Percentiles rank a stretch among this genome's conserved stretches.
Conservation (phyloP, 805 yeast species). For the Lachancea nothofagi region DNA sequence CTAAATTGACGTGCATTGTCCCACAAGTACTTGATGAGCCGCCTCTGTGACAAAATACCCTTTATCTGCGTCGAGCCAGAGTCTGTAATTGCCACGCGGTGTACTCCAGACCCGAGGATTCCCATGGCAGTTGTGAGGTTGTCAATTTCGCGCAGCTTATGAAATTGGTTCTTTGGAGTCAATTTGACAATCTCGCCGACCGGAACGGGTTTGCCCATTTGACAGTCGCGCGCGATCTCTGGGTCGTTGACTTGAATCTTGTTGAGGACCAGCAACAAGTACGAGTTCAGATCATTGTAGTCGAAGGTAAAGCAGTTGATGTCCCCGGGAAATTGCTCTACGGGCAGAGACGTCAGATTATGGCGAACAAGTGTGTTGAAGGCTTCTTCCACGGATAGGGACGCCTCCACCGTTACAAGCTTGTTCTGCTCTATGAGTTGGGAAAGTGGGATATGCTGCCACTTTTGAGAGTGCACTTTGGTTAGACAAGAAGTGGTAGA, state of each 20-base stretch:
- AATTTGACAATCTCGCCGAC: slow-evolving; percentile 81
- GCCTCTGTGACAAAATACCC: slow-evolving; percentile 87
- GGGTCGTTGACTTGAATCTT: slow-evolving; percentile 42
- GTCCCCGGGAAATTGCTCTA: slow-evolving; percentile 49
- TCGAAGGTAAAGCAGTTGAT: slow-evolving; percentile 81
- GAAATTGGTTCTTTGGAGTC: slow-evolving; percentile 84
- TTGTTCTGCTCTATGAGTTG: slow-evolving; percentile 77
- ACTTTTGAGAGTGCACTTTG: slow-evolving; percentile 37
- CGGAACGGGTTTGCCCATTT: slow-evolving; percentile 84
- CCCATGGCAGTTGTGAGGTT: slow-evolving; percentile 72
- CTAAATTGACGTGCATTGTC: slow-evolving; percentile 87
- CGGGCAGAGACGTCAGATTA: slow-evolving; percentile 83
- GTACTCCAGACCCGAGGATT: slow-evolving; percentile 91
- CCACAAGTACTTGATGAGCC: slow-evolving; percentile 82
- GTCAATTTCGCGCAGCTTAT: slow-evolving; percentile 66
- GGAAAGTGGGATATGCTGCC: slow-evolving; percentile 66
- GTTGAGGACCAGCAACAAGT: slow-evolving; percentile 76
- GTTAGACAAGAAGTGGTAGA: slow-evolving; percentile 9
- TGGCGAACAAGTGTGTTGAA: slow-evolving; percentile 69
- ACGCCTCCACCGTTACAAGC: slow-evolving; percentile 61
- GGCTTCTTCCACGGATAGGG: slow-evolving; percentile 78
- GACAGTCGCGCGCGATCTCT: slow-evolving; percentile 49
- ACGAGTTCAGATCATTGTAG: slow-evolving; percentile 84
- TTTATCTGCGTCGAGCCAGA: slow-evolving; percentile 50
- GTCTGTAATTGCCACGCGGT: slow-evolving; percentile 78